Evolutionary conservation across 768 basidiomycete species (phyloP).

Genomic region (Termitomyces sp.): DNA sequence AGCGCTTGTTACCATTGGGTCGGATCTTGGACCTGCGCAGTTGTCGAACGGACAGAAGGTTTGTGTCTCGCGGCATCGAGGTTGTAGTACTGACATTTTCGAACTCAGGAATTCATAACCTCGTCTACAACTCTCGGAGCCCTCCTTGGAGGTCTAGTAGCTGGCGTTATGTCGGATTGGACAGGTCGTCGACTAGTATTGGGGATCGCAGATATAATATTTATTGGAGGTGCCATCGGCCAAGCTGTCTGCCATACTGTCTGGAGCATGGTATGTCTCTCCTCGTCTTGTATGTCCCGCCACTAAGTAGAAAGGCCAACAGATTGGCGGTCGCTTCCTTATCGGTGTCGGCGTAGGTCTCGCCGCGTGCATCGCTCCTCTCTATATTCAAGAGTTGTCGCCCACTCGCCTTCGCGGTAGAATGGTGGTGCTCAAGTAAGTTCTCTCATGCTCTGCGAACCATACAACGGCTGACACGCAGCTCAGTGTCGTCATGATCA

Average conservation of each 20-base stretch:
- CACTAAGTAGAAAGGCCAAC: neutral
- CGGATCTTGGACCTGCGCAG: slow-evolving; percentile 56
- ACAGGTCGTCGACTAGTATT: slow-evolving; percentile 66
- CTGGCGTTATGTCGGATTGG: slow-evolving; percentile 70
- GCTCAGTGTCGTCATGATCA: slow-evolving; percentile 69
- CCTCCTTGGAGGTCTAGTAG: slow-evolving; percentile 68
- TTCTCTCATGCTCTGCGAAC: neutral
- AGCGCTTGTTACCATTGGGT: slow-evolving; percentile 71
- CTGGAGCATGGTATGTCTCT: slow-evolving; percentile 57
- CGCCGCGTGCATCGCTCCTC: slow-evolving; percentile 74
- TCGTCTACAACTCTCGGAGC: slow-evolving; percentile 79
- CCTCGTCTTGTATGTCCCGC: neutral
- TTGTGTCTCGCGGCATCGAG: neutral
- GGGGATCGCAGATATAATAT: slow-evolving; percentile 66
- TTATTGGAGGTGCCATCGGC: slow-evolving; percentile 70
- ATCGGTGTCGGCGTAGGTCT: slow-evolving; percentile 75
- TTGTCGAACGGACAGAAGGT: slow-evolving; percentile 69
- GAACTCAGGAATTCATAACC: slow-evolving; percentile 70
- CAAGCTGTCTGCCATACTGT: slow-evolving; percentile 72
- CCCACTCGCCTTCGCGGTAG: slow-evolving; percentile 72
- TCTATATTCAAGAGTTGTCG: slow-evolving; percentile 83
- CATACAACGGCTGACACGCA: neutral
- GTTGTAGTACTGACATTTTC: neutral
- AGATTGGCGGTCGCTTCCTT: slow-evolving; percentile 73
- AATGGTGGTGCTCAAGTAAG: slow-evolving; percentile 73